These are phyloP conservation scores for Gillenia trifoliata DNA, from an alignment of 306 rosid species.

Conservation along the genomic window DNA sequence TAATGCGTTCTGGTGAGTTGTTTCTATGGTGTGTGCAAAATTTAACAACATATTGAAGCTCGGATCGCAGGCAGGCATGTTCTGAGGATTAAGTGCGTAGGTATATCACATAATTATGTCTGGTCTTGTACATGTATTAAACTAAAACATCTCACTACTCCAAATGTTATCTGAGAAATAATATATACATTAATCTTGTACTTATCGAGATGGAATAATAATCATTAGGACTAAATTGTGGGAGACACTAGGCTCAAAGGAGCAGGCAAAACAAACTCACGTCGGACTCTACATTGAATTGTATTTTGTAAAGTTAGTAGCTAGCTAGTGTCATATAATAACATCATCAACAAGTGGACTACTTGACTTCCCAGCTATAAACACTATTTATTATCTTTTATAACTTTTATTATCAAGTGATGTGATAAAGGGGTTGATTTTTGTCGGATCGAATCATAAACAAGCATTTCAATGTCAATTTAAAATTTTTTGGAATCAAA, in stretches of 20 bases:
- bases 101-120: too few species aligned
- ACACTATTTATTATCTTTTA: too few species aligned
- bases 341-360: neutral
- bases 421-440: too few species aligned
- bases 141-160: too few species aligned
- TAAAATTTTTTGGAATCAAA: too few species aligned
- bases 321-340: neutral
- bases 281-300: neutral
- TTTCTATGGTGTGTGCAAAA: neutral
- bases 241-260: neutral
- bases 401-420: too few species aligned
- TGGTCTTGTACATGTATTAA: too few species aligned
- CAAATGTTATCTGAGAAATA: too few species aligned
- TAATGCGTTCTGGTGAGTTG: neutral
- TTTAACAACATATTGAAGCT: neutral
- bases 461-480: too few species aligned
- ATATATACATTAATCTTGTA: too few species aligned
- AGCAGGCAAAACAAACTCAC: neutral
- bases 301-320: neutral
- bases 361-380: neutral
- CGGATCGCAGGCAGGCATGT: neutral
- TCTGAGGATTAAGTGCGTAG: neutral
- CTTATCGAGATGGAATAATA: too few species aligned
- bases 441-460: too few species aligned
- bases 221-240: neutral